A percentile compares a stretch with the other conserved stretches of the same genome.
Conservation (phyloP, 257 asterid genomes). For the Przewalskia tangutica region DNA sequence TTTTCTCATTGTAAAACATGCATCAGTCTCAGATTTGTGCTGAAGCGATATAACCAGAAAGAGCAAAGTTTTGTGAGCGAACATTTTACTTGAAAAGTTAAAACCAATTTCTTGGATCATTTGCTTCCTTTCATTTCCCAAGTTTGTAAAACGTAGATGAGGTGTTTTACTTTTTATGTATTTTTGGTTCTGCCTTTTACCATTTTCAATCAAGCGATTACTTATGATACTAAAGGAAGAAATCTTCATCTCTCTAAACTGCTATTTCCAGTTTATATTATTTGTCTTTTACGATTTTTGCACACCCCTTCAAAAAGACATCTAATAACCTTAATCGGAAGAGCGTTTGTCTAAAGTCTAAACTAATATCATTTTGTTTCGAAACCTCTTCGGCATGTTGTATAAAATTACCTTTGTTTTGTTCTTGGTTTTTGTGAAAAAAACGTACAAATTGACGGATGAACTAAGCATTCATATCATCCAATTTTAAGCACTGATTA, state of each 20-base stretch:
- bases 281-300: neutral
- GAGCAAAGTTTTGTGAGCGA: neutral
- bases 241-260: neutral
- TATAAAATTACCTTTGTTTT: neutral
- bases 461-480: too few relatives aligned
- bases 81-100: neutral
- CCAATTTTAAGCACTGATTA: too few relatives aligned
- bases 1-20: neutral
- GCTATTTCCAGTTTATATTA: neutral
- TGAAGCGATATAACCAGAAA: neutral
- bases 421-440: neutral
- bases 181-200: neutral
- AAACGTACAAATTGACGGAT: too few relatives aligned
- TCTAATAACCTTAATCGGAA: too few relatives aligned
- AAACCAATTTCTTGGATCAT: neutral
- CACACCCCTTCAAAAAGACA: neutral
- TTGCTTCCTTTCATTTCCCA: neutral
- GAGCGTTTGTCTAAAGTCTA: too few relatives aligned
- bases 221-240: neutral
- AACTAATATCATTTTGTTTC: too few relatives aligned
- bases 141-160: neutral
- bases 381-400: too few relatives aligned
- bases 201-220: neutral
- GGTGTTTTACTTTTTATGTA: neutral
- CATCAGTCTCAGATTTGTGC: neutral